These are phyloP conservation scores for Ustilago esculenta DNA, from an alignment of 1,284 basidiomycete genomes.

Conservation along the genomic window DNA sequence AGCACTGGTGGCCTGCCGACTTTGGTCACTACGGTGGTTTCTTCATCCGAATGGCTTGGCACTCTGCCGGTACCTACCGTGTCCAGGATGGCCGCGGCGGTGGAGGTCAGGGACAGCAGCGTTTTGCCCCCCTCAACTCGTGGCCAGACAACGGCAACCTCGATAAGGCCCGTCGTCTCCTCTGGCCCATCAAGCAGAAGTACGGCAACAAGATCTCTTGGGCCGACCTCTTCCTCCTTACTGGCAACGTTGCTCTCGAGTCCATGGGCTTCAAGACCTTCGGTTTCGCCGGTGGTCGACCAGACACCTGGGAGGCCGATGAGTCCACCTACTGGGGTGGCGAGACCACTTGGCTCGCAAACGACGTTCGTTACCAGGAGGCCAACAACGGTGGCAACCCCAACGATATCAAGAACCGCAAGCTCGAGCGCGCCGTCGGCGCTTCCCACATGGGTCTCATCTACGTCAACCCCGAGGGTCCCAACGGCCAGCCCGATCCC, in stretches of 20 bases:
- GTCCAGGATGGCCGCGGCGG: conserved; percentile 45
- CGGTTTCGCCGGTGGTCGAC: conserved; percentile 41
- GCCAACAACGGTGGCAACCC: conserved; percentile 29
- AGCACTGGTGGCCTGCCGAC: conserved; percentile 46
- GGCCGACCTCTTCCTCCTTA: conserved; percentile 34
- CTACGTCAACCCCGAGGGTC: conserved; percentile 48
- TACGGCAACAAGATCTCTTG: conserved; percentile 46
- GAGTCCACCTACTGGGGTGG: conserved; percentile 48
- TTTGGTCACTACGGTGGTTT: conserved; percentile 45
- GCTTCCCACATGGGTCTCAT: conserved; percentile 46
- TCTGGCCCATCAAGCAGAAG: conserved; percentile 49
- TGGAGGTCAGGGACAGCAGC: conserved; percentile 41
- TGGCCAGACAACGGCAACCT: conserved; percentile 46
- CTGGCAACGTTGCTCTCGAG: conserved; percentile 43
- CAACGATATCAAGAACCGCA: conserved; percentile 40
- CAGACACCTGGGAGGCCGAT: conserved; percentile 46
- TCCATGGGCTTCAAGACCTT: conserved; percentile 47
- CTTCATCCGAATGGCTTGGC: conserved; percentile 42
- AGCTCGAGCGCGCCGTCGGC: conserved; percentile 24
- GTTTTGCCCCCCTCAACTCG: conserved; percentile 44
- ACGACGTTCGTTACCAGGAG: conserved; percentile 42
- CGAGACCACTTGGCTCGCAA: conserved; percentile 45
- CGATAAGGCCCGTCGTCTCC: conserved; percentile 44
- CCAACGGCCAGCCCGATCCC: conserved; percentile 36
- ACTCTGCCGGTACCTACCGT: conserved; percentile 45